phyloP scores from a whole-genome alignment of 2,329 filamentous ascomycete genomes.

The Penicillium sumatraense region DNA sequence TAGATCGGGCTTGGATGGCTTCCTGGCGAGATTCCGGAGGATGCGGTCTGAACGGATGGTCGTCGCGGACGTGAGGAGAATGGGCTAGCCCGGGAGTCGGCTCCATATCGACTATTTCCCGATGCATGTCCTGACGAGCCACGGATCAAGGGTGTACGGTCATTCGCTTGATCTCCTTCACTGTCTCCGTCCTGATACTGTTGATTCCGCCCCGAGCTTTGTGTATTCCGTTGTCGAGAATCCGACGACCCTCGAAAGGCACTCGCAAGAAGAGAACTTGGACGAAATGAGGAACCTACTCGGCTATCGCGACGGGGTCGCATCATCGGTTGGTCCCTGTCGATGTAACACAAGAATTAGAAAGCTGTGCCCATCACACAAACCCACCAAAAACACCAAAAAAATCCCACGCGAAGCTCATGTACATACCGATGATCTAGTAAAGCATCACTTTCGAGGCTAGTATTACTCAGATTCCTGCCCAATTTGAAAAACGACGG shows the following conservation, averaged over 20 bases:
- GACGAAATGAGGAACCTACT: conserved; percentile 44
- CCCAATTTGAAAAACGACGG: conserved; percentile 60
- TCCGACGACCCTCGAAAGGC: conserved; percentile 53
- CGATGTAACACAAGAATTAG: not conserved
- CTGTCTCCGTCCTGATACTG: conserved; percentile 31
- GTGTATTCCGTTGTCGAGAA: conserved; percentile 34
- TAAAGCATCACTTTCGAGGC: conserved; percentile 84
- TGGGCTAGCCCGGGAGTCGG: conserved; percentile 33
- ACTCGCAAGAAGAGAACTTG: conserved; percentile 34
- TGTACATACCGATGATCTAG: conserved; percentile 76
- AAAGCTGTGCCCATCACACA: too few relatives aligned
- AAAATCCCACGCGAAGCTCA: not conserved
- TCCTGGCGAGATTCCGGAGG: conserved; percentile 35
- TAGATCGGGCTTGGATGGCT: conserved; percentile 26
- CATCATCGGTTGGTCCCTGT: conserved; percentile 64
- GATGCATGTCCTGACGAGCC: conserved; percentile 35
- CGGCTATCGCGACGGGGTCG: conserved; percentile 65
- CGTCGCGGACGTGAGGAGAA: conserved; percentile 31
- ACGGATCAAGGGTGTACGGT: conserved; percentile 61
- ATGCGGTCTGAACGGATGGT: conserved; percentile 31
- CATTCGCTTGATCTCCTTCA: conserved; percentile 46
- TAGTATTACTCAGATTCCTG: conserved; percentile 76
- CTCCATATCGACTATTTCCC: conserved; percentile 40
- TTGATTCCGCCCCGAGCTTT: conserved; percentile 34
- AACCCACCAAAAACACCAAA: too few relatives aligned